Evolutionary conservation across 176 grass and related monocot genomes (phyloP).

Genomic region (Secale cereale): DNA sequence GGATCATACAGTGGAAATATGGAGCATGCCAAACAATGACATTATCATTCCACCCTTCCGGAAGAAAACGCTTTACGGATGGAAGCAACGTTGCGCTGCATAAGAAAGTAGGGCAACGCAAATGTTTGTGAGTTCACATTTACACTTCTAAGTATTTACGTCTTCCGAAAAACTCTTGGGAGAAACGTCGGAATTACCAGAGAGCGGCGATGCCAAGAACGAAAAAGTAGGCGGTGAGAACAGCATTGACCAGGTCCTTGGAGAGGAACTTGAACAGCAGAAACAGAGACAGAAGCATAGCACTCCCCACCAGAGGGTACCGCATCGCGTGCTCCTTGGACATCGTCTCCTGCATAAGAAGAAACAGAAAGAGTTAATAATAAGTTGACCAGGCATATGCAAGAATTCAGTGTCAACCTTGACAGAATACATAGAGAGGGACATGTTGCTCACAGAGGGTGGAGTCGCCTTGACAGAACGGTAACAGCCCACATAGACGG

Average conservation of each 20-base stretch:
- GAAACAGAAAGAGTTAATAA: background rate
- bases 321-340: constrained; percentile 97
- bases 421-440: background rate
- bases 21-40: constrained; percentile 56
- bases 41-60: constrained; percentile 69
- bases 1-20: constrained; percentile 64
- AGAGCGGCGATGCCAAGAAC: constrained; percentile 83
- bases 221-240: constrained; percentile 89
- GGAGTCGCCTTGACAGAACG: constrained; percentile 86
- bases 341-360: constrained; percentile 77
- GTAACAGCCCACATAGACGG: constrained; percentile 89
- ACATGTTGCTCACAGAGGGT: constrained; percentile 52
- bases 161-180: background rate
- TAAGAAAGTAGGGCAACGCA: background rate
- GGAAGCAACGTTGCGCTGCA: constrained; percentile 83
- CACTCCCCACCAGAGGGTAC: constrained; percentile 93
- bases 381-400: background rate
- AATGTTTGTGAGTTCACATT: background rate
- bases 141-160: background rate
- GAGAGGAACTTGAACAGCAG: constrained; percentile 92
- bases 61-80: constrained; percentile 70
- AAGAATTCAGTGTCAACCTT: background rate
- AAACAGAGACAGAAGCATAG: constrained; percentile 90
- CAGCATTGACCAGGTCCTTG: constrained; percentile 88
- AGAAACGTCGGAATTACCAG: constrained; percentile 45